Evolutionary conservation across 208 protist genomes (phyloP), one percentile per base, ranked within the genome.

Genomic region (Acanthamoeba healyi): DNA sequence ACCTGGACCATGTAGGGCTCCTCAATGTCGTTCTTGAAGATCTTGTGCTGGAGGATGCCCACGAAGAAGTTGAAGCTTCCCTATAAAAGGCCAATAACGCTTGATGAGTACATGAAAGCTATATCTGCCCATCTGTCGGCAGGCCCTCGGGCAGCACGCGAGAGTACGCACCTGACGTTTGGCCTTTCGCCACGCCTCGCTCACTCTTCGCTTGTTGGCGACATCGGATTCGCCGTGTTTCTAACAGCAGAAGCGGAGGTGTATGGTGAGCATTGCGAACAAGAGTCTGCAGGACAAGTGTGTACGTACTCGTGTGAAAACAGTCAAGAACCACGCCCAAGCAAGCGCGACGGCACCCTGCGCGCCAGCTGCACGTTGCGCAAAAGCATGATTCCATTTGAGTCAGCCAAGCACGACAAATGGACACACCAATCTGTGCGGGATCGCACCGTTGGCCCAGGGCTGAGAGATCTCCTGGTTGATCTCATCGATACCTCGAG

Each of bases 11-110:
- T 87, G 29, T 87, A 34, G 49, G 77, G 24, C 24, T 87, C 77
- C 34, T 51, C 40, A 9, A 87, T 15, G 17, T 87, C 77, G 14
- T 14, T 61, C 77, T 87, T 87, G 32, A 87, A 87, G 26, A 61
- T 7, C n/a, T 12, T 29, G 46, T 29, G 19, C 24, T 87, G 77
- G 7, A 87, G 49, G 22, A 87, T 87, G 77, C 44, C 42, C 4
- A n/a, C 77, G 61, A 87, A 87, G 49, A 87, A 87, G 77, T 7
- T 87, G 77, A 87, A 87, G 77, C 77, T 87, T n/a, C 44, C 77
- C 77, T 79, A 22, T n/a, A n/a, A 32, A 79, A 14, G 22, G 36
- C 70, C 44, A 49, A 26, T 9, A 79, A 34, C 49, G 15, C 49
- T 19, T 54, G 49, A 70, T 38, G 63, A 70, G 63, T 70, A 34